Evolutionary conservation across 164 flowering plant species (phyloP), one percentile per base, ranked within the genome.

Genomic region (Amborella trichopoda): DNA sequence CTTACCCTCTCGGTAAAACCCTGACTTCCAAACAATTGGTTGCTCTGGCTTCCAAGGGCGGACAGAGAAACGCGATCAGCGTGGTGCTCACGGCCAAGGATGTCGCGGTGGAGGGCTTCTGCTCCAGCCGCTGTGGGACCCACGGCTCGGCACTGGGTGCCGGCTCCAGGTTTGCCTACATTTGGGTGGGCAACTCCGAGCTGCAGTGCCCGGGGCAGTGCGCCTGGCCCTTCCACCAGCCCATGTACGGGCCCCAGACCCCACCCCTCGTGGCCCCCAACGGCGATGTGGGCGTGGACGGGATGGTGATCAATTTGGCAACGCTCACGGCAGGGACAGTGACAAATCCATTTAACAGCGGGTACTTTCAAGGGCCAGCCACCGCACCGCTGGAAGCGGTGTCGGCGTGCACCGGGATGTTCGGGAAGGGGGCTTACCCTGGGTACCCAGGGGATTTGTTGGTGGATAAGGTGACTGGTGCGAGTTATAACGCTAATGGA

Each of bases 221-320:
- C 58, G 79, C 83, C 5, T 77, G 83, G 83, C 83, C 79, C 0
- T 76, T 76, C 59, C 82, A 76, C 69, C 75, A 69, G 53, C 85
- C 85, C 11, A 53, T 73, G 5, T 75, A 75, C 58, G 85, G 85
- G 2, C 85, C 85, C 0, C 81, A 78, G 61, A 53, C 42, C 44
- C 64, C 75, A 30, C 79, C 85, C 0, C 25, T 78, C 43, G 68
- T 73, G 0, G 66, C 81, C 0, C 81, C 84, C 14, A 78, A 78
- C 69, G 56, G 60, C 45, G 77, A 77, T 23, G 78, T 75, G 43
- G 84, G 81, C 4, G 16, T 78, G 10, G 84, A 78, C 42, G 84
- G 84, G 0, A 69, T 78, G 72, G 48, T 73, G 2, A 69, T 76
- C 25, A 76, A 74, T 50, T 33, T 76, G 51, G 86, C 82, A 4